phyloP scores from a whole-genome alignment of 2,329 filamentous ascomycete species.

The Fusarium papillatum region DNA sequence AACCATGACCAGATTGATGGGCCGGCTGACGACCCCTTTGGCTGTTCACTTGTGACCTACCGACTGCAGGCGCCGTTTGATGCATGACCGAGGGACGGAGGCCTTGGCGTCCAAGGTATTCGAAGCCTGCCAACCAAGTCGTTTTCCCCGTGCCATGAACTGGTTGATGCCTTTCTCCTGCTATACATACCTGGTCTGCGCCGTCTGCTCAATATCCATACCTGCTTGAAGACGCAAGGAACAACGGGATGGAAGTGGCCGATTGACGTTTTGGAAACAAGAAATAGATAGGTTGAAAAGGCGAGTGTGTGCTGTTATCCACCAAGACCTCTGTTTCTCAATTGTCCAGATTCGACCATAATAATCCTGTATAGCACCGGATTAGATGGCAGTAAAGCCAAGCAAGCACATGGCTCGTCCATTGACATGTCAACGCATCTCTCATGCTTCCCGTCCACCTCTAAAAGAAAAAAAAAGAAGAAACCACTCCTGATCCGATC shows the following conservation, averaged over 20 bases:
- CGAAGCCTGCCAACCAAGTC: background rate
- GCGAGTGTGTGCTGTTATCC: constrained; percentile 13
- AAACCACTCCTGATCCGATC: background rate
- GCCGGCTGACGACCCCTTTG: background rate
- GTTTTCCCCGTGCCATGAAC: background rate
- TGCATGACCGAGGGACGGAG: background rate
- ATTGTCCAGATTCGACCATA: constrained; percentile 15
- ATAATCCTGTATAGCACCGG: constrained; percentile 2
- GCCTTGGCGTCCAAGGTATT: background rate
- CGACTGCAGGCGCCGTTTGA: background rate
- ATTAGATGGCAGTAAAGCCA: constrained; percentile 2
- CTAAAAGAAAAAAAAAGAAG: background rate
- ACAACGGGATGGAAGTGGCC: background rate
- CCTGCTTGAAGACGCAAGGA: background rate
- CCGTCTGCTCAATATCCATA: background rate
- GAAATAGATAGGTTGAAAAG: constrained; percentile 2
- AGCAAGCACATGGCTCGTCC: constrained; percentile 12
- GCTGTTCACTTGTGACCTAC: constrained; percentile 1
- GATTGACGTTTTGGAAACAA: background rate
- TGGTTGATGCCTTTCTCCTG: background rate
- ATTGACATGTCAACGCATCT: constrained; percentile 1
- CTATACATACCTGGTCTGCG: constrained; percentile 2
- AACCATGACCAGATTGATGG: background rate
- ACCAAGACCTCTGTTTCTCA: constrained; percentile 6
- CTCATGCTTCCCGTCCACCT: background rate